Base-by-base conservation (phyloP, 495 filamentous ascomycete genomes). In the Penicillium coprophilum region DNA sequence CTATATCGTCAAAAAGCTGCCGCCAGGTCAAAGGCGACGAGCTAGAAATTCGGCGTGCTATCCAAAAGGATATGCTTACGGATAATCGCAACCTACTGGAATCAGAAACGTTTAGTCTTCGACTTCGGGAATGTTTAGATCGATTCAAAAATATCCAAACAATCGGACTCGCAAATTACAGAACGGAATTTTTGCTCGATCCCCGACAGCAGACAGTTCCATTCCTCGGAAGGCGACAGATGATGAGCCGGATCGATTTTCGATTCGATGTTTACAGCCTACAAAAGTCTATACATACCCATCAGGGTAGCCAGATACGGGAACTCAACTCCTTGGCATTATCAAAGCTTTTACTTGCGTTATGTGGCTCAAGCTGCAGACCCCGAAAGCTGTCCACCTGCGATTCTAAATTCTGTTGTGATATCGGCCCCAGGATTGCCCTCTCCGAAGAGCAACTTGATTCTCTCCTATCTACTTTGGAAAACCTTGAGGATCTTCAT, bases 1-100 rank as follows among this genome's bases (percentile, higher is more conserved):
- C 50, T 50, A 59, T 63, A 38, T 60, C 57, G 28, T 63, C 52
- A 40, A 62, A 62, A 59, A 52, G 47, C 36, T 55, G 52, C 52
- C 60, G 56, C 15, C 56, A 55, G 15, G 41, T 59, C 13, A 39
- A 53, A 12, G 52, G 60, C 27, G 43, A 62, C 6, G 56, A 59
- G 41, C 53, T 57, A 21, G 40, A 62, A 30, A 39, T 32, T 47
- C 56, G 60, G 8, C 39, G 28, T 50, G 23, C 56, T 20, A 20
- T 55, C 28, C 38, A 63, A 23, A 38, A 59, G 60, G 52, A 30
- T 20, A 56, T 53, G 34, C 10, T 60, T 27, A 39, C 52, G 19
- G 60, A 63, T 39, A 53, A 53, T 51, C 24, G 4, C 36, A 50
- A 41, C 36, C 43, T 59, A 3, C 53, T 63, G 13, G 52, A 53